A percentile compares a stretch with the other conserved stretches of the same genome.
phyloP scores from a whole-genome alignment of 306 rosid genomes.

The Astragalus membranaceus region DNA sequence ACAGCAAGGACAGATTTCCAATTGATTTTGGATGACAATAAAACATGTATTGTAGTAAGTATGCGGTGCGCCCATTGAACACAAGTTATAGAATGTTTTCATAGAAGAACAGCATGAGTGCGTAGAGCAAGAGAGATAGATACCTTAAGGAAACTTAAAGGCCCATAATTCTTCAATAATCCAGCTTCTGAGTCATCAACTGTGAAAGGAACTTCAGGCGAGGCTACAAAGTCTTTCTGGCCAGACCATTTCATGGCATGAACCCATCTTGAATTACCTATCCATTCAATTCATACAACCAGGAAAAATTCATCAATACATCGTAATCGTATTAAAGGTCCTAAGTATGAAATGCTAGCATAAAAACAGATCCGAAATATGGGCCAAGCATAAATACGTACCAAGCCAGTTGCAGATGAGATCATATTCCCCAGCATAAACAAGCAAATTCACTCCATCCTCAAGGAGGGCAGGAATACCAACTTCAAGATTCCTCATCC shows the following conservation, averaged over 20 bases:
- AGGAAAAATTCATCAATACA: constrained; percentile 13
- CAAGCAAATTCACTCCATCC: constrained; percentile 80
- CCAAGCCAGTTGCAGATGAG: constrained; percentile 99
- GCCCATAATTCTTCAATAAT: constrained; percentile 64
- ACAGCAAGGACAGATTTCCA: constrained; percentile 5
- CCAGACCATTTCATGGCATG: constrained; percentile 98
- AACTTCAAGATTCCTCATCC: constrained; percentile 95
- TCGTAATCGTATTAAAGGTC: constrained; percentile 1
- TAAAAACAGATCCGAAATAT: constrained; percentile 1
- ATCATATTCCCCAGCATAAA: constrained; percentile 96
- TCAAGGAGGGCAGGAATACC: constrained; percentile 94
- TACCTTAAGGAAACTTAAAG: constrained; percentile 93
- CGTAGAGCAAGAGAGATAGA: constrained; percentile 10
- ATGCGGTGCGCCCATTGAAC: not conserved
- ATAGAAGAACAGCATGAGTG: not conserved
- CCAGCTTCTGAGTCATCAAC: constrained; percentile 85
- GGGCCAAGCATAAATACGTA: constrained; percentile 15
- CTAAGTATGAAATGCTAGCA: not conserved
- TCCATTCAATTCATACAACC: constrained; percentile 22
- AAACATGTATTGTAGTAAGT: not conserved
- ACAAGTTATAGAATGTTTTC: not conserved
- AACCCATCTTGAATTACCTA: constrained; percentile 98
- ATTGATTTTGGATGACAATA: not conserved
- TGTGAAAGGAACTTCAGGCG: constrained; percentile 64
- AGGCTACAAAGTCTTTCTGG: constrained; percentile 60